Percentiles rank a stretch among this genome's conserved stretches.
Evolutionary conservation across 305 asterid species (phyloP).

Genomic region (Fraxinus xanthoxyloides): DNA sequence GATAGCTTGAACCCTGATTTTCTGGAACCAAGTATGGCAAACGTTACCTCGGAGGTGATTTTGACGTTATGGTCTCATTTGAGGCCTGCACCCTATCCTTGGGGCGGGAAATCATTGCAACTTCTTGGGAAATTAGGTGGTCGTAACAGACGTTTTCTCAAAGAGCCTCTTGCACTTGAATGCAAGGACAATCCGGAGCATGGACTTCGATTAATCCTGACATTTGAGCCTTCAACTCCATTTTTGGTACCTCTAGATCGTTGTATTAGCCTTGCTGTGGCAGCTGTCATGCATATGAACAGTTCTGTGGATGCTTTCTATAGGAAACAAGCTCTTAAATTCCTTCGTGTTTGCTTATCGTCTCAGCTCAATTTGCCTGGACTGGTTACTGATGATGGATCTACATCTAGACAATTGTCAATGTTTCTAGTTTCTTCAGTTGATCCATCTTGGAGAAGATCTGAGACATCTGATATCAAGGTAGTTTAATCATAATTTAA

Average conservation of each 20-base stretch:
- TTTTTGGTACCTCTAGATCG: slow-evolving; percentile 98
- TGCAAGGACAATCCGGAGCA: slow-evolving; percentile 99
- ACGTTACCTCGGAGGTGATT: slow-evolving; percentile 98
- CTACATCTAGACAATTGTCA: slow-evolving; percentile 67
- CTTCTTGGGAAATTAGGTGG: slow-evolving; percentile 99
- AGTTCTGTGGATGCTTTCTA: slow-evolving; percentile 71
- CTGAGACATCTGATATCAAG: slow-evolving; percentile 88
- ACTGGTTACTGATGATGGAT: slow-evolving; percentile 70
- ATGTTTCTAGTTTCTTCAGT: slow-evolving; percentile 74
- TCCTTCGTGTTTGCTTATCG: slow-evolving; percentile 92
- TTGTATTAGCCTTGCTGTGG: slow-evolving; percentile 94
- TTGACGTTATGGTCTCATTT: slow-evolving; percentile 98
- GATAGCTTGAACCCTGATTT: slow-evolving; percentile 99
- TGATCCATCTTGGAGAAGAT: slow-evolving; percentile 87
- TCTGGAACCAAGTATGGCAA: slow-evolving; percentile 99
- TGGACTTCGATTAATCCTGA: slow-evolving; percentile 92
- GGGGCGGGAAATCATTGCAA: slow-evolving; percentile 95
- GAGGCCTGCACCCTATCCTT: slow-evolving; percentile 93
- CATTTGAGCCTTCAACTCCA: slow-evolving; percentile 97
- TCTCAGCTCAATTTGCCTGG: slow-evolving; percentile 99
- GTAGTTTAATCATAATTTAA: slow-evolving; percentile 34
- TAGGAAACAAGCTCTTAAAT: slow-evolving; percentile 86
- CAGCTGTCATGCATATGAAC: slow-evolving; percentile 87
- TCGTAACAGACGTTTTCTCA: slow-evolving; percentile 96
- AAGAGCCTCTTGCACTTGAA: slow-evolving; percentile 96